A percentile compares a stretch with the other conserved stretches of the same genome.
Conservation (phyloP, 2,329 filamentous ascomycete species). For the Pyricularia grisea region DNA sequence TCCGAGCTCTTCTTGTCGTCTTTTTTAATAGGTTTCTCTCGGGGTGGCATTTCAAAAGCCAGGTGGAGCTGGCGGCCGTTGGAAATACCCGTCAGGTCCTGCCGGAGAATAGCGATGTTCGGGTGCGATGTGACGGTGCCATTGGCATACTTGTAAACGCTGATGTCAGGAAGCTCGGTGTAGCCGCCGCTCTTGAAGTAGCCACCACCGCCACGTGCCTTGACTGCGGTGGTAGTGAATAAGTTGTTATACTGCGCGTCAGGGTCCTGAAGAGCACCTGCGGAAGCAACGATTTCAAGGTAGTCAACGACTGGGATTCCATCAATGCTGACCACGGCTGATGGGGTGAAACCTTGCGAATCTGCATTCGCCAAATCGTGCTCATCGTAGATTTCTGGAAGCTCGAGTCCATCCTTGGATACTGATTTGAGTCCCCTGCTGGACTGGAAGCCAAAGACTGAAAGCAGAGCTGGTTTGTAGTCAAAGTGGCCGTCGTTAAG, state of each 20-base stretch:
- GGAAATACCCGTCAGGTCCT: slow-evolving; percentile 3
- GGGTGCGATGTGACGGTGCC: slow-evolving; percentile 1
- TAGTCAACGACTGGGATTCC: slow-evolving; percentile 23
- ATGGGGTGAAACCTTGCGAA: slow-evolving; percentile 9
- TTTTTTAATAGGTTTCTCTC: neutral
- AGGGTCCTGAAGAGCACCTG: slow-evolving; percentile 21
- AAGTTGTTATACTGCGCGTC: slow-evolving; percentile 24
- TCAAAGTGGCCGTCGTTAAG: slow-evolving; percentile 25
- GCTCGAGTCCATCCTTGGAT: slow-evolving; percentile 20
- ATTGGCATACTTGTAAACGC: slow-evolving; percentile 5
- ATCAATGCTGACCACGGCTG: slow-evolving; percentile 17
- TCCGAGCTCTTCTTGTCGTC: neutral
- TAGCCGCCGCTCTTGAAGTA: slow-evolving; percentile 4
- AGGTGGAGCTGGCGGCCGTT: slow-evolving; percentile 4
- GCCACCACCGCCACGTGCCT: slow-evolving; percentile 3
- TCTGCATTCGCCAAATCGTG: slow-evolving; percentile 10
- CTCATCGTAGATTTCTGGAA: slow-evolving; percentile 41
- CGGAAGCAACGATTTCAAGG: slow-evolving; percentile 30
- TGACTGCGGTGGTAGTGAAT: neutral
- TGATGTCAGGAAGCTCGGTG: slow-evolving; percentile 5
- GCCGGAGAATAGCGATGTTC: slow-evolving; percentile 1
- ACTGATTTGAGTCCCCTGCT: slow-evolving; percentile 27
- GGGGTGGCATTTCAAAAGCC: slow-evolving; percentile 4
- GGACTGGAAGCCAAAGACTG: slow-evolving; percentile 18
- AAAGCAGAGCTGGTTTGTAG: slow-evolving; percentile 19